Conservation (phyloP, 352 stramenopile genomes). For the Pythium grandisporangium region DNA sequence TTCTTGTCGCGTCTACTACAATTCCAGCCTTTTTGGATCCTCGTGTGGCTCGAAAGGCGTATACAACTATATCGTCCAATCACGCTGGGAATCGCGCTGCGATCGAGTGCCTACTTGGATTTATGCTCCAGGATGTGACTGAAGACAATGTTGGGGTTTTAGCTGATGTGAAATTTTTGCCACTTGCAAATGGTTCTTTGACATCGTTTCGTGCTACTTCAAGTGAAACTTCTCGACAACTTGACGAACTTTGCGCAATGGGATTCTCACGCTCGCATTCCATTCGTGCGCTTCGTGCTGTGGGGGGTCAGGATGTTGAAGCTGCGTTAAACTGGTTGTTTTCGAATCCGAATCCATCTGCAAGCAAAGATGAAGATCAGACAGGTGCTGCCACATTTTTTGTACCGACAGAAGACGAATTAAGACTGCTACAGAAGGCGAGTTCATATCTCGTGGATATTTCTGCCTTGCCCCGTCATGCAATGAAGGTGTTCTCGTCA, state of each 20-base stretch:
- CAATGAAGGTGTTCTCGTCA: constrained; percentile 24
- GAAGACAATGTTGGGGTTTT: constrained; percentile 14
- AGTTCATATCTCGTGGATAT: constrained; percentile 27
- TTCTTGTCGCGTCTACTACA: constrained; percentile 33
- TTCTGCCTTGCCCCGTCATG: constrained; percentile 16
- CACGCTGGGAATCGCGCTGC: constrained; percentile 30
- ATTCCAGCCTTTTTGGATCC: constrained; percentile 31
- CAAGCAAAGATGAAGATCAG: background rate
- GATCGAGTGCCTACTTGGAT: constrained; percentile 25
- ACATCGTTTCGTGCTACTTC: constrained; percentile 19
- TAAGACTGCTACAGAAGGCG: constrained; percentile 28
- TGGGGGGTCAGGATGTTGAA: constrained; percentile 31
- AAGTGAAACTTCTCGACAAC: constrained; percentile 14
- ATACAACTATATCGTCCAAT: constrained; percentile 23
- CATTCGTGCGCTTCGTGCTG: constrained; percentile 21
- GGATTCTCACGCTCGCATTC: constrained; percentile 46
- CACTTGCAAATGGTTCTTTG: constrained; percentile 41
- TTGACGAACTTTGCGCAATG: constrained; percentile 56
- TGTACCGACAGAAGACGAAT: constrained; percentile 33
- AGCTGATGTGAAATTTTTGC: constrained; percentile 43
- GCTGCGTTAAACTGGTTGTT: constrained; percentile 57
- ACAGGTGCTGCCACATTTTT: constrained; percentile 14
- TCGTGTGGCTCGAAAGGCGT: constrained; percentile 22
- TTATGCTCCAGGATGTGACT: constrained; percentile 37
- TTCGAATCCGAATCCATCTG: constrained; percentile 22